Evolutionary conservation across 139 green algal species (phyloP), one percentile per base, ranked within the genome.

Genomic region (Astrephomene gubernaculifera): DNA sequence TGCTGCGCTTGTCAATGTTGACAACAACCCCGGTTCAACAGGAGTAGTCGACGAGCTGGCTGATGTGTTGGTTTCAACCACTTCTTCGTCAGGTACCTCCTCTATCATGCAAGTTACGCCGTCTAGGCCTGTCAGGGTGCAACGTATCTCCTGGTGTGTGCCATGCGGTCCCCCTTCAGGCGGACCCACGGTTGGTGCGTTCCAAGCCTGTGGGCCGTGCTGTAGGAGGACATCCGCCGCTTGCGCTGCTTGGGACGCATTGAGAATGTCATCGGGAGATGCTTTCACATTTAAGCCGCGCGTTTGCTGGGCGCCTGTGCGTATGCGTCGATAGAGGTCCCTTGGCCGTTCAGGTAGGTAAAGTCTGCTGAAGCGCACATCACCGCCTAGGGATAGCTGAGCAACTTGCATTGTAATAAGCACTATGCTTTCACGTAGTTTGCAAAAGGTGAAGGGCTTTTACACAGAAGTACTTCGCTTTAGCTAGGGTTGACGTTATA

Each of bases 1-100:
- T 27, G 87, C 53, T 22, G 70, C 53, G 4, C 83, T 65, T 24
- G 90, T 49, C 44, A 93, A 17, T 43, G 90, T 88, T 22, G 53
- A 2, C 3, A 86, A 12, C 22, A 79, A 68, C 9, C 73, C 27
- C 22, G 6, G 17, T n/a, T 57, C 5, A 7, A 25, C 72, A 21
- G 35, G 27, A 36, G 52, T 21, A 4, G 31, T 27, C 33, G 72
- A 10, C 72, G 36, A 25, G 63, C 60, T 36, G 45, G 31, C 33
- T 17, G 68, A 41, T 33, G 70, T 25, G 25, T 41, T 52, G 27
- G 44, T 27, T 43, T 61, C 70, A 17, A 17, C 49, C 14, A 65
- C 24, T 29, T 63, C 71, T 31, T 65, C 49, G 31, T 80, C 71
- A 44, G 70, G 70, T 25, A 78, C 43, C 41, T 78, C 43, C 44